Percentiles rank a stretch among this genome's conserved stretches.
Conservation (phyloP, 2,329 filamentous ascomycete species). For the Penicillium expansum region DNA sequence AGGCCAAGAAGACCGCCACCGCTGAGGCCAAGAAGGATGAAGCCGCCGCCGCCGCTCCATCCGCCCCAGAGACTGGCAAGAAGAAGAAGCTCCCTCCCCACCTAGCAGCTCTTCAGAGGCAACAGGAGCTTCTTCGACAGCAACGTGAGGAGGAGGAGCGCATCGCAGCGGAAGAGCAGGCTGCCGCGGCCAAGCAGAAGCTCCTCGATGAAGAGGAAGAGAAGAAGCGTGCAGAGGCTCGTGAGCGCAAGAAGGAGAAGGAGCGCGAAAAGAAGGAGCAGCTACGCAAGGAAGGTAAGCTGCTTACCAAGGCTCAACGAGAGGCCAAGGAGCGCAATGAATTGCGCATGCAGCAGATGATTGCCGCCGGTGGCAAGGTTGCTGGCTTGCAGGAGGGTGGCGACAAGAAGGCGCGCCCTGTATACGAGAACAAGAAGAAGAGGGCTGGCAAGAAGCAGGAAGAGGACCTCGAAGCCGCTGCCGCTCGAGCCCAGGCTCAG, state of each 20-base stretch:
- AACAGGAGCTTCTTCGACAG: conserved; percentile 47
- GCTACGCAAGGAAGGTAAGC: conserved; percentile 48
- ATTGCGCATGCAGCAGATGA: conserved; percentile 49
- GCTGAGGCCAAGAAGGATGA: conserved; percentile 55
- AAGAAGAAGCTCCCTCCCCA: conserved; percentile 78
- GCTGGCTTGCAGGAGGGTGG: conserved; percentile 46
- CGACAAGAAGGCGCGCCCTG: conserved; percentile 69
- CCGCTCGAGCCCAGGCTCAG: conserved; percentile 46
- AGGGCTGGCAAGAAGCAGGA: conserved; percentile 64
- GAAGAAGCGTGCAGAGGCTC: conserved; percentile 46
- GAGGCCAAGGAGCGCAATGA: conserved; percentile 49
- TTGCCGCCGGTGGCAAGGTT: conserved; percentile 48
- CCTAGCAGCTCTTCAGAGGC: conserved; percentile 50
- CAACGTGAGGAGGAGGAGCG: conserved; percentile 49
- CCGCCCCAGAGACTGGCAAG: conserved; percentile 54
- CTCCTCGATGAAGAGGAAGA: conserved; percentile 46
- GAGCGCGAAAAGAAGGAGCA: conserved; percentile 53
- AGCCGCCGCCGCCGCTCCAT: conserved; percentile 38
- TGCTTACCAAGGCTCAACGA: conserved; percentile 50
- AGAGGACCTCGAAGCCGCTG: conserved; percentile 53
- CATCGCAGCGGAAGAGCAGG: conserved; percentile 40
- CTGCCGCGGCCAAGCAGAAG: conserved; percentile 40
- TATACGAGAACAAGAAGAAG: conserved; percentile 73
- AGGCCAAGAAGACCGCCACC: conserved; percentile 66
- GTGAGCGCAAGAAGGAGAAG: conserved; percentile 49